Base-by-base conservation (phyloP, 805 yeast genomes). In the Candida sakaeoensis region DNA sequence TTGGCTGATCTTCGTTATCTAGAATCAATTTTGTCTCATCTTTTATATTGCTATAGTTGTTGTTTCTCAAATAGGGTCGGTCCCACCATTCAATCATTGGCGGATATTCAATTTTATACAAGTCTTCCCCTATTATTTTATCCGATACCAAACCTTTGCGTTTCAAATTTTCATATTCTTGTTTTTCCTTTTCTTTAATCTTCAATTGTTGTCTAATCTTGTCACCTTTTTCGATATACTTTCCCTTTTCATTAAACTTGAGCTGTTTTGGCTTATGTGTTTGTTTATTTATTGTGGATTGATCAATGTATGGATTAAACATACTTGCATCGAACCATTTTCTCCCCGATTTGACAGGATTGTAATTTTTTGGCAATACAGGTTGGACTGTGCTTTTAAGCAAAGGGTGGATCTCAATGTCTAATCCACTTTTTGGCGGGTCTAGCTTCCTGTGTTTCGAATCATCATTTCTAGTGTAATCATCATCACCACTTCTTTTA, bases 61-160 rank as follows among this genome's bases (percentile, higher is more conserved):
- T 58, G 19, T 64, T 65, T 28, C 57, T 57, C 2, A 84, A 48
- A 35, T 77, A 75, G 2, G 77, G 77, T 39, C 61, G 56, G 61
- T 91, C 96, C 97, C 97, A 91, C 96, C 96, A 88, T 58, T 89
- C 96, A 2, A 80, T 60, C 2, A 42, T 45, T 0, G 95, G 95
- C 1, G 90, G 89, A 14, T 44, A 53, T 0, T 53, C 55, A 0
- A 64, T 63, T 38, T 63, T 58, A 51, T 72, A 84, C 7, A 63
- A 55, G 14, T 77, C 74, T 52, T 87, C 96, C 3, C 81, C 82
- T 1, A 71, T 42, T 1, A 53, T 50, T 13, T 63, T 55, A 46
- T 83, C 79, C 0, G 90, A 78, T 5, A 70, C 58, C 5, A 74
- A 51, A 0, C 79, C 79, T 26, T 68, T 60, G 7, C 58, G 53